Evolutionary conservation across 2,329 filamentous ascomycete genomes (phyloP), one percentile per base, ranked within the genome.

Genomic region (Colletotrichum siamense): DNA sequence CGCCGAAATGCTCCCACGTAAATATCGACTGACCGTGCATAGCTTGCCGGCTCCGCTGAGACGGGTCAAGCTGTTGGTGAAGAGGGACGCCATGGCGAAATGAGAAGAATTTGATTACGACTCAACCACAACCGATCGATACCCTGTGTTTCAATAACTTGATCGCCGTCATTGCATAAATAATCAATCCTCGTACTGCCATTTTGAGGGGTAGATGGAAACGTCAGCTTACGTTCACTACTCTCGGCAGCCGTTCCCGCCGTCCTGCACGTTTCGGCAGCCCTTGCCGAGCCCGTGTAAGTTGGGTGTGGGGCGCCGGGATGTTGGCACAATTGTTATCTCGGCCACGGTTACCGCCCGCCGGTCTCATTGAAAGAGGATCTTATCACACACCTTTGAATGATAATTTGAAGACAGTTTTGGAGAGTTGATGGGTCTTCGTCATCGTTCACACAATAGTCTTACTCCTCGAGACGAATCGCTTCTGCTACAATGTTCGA

Each of bases 401-500:
- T 59, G 22, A 52, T 22, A 22, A 24, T 3, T 22, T 24, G n/a
- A 52, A 52, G 12, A 52, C 2, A 12, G 6, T 52, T 52, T 9
- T 24, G n/a, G n/a, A 22, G n/a, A 22, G n/a, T 6, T 2, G 3
- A 22, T 22, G 6, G 18, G 5, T 13, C 8, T 59, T 32, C 26
- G 16, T 15, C 49, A 28, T 69, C 13, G 15, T 22, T 36, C 18
- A 52, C 13, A 55, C 13, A 55, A 6, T 15, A n/a, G 8, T 49
- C 22, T 32, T 13, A 16, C 7, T 18, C 16, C 7, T 18, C 15
- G 15, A 30, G n/a, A 28, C 28, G 6, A 10, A 24, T 15, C 36
- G 44, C 8, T 24, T 63, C 24, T 4, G 66, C 8, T 44, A 73
- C 57, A 3, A 73, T 69, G 89, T 90, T 85, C 68, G 89, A 86